Base-by-base conservation (phyloP, 139 green algal species). In the Axilococcus clingmanii region DNA sequence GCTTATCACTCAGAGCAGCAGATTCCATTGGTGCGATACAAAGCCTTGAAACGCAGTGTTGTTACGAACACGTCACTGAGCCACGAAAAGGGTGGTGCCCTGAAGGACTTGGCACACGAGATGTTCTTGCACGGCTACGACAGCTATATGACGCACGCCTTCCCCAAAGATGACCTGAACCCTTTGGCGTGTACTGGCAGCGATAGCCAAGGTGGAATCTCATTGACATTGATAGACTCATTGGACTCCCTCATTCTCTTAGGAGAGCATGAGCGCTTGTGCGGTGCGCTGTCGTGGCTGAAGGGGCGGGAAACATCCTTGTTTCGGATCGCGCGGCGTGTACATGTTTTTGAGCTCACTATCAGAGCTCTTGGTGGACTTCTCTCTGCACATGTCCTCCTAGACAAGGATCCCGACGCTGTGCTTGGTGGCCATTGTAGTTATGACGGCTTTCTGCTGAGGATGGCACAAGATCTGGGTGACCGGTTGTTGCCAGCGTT, bases 131-230 rank as follows among this genome's bases (percentile, higher is more conserved):
- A 72, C 33, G 74, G 66, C 0, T 92, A 61, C 44, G 49, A 38
- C 5, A 67, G 69, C 19, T 93, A 93, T 66, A 82, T 92, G 75
- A 35, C 52, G 30, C 72, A 75, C 19, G 84, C 74, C 2, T 92
- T 86, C 42, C 84, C 84, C 4, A 68, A 69, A 58, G 85, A 94
- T 65, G 85, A 93, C 55, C 57, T 94, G 41, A 66, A 79, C 9
- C 85, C 85, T 16, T 55, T 89, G 9, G 82, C 59, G 55, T 93
- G 85, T 64, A 29, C 40, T 1, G 84, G 84, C 7, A 40, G 56
- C 29, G 65, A 94, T 70, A 84, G 76, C 33, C 80, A 94, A 57
- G 87, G 87, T 17, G 84, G 84, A 15, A 67, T 94, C 11, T 80
- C 63, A 0, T 55, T 94, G 33, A 94, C 86, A 0, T 67, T 94